Percentiles rank a stretch among this genome's conserved stretches.
phyloP scores from a whole-genome alignment of 768 basidiomycete species.

The Boletus bicolor region DNA sequence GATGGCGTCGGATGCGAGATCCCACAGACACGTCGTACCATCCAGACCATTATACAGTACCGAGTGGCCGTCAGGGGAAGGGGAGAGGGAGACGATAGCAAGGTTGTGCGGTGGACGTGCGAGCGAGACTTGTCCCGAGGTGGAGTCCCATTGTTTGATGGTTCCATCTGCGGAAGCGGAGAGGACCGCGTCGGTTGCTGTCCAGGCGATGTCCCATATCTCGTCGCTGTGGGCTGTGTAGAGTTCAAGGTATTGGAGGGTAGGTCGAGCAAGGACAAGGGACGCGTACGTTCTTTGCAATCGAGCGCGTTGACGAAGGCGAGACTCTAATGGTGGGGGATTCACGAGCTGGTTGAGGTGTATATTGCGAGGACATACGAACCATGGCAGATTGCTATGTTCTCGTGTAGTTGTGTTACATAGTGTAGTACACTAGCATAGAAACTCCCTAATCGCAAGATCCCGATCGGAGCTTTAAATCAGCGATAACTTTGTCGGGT shows the following conservation, averaged over 20 bases:
- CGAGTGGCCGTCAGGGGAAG: slow-evolving; percentile 57
- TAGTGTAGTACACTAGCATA: background rate
- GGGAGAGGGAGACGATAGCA: slow-evolving; percentile 79
- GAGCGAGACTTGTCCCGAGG: slow-evolving; percentile 58
- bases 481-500: slow-evolving; percentile 24
- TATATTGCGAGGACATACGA: slow-evolving; percentile 17
- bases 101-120: slow-evolving; percentile 75
- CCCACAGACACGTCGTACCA: slow-evolving; percentile 75
- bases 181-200: slow-evolving; percentile 56
- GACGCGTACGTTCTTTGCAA: slow-evolving; percentile 67
- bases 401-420: background rate
- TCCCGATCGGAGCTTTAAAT: slow-evolving; percentile 57
- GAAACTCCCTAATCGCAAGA: slow-evolving; percentile 31
- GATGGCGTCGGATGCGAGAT: slow-evolving; percentile 59
- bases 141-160: slow-evolving; percentile 68
- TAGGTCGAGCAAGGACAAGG: slow-evolving; percentile 3
- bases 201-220: slow-evolving; percentile 78
- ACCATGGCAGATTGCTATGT: slow-evolving; percentile 21
- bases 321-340: slow-evolving; percentile 48
- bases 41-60: slow-evolving; percentile 83
- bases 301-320: slow-evolving; percentile 72
- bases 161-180: slow-evolving; percentile 79
- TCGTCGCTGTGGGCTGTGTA: slow-evolving; percentile 70
- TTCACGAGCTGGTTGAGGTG: slow-evolving; percentile 22
- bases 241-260: slow-evolving; percentile 1